Evolutionary conservation across 495 filamentous ascomycete genomes (phyloP).

Genomic region (Staphylotrichum tortipilum): DNA sequence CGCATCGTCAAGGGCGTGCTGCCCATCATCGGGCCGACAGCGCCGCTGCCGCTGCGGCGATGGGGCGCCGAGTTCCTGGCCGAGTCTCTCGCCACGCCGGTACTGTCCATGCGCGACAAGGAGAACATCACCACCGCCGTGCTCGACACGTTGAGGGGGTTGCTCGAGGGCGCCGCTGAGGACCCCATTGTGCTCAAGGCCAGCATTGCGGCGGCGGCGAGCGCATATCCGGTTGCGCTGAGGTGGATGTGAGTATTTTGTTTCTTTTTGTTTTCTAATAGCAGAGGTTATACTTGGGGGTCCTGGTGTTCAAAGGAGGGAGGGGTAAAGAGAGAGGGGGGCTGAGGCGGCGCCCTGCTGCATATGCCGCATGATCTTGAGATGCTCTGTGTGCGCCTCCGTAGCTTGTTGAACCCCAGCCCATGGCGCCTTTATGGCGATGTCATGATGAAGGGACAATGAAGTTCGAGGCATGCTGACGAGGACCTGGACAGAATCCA

Average conservation of each 20-base stretch:
- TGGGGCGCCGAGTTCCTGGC: slow-evolving; percentile 97
- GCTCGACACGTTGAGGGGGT: slow-evolving; percentile 62
- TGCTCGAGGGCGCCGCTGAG: slow-evolving; percentile 62
- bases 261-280: background rate
- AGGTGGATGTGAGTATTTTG: slow-evolving; percentile 75
- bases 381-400: no score
- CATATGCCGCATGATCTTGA: background rate
- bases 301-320: background rate
- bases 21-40: slow-evolving; percentile 71
- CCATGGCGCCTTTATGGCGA: no score
- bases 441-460: no score
- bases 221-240: slow-evolving; percentile 84
- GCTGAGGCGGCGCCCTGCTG: no score
- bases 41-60: slow-evolving; percentile 71
- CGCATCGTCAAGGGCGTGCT: slow-evolving; percentile 85
- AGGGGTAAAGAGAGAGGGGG: background rate
- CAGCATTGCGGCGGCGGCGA: slow-evolving; percentile 75
- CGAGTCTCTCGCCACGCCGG: slow-evolving; percentile 86
- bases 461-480: slow-evolving; percentile 7
- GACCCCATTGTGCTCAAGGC: slow-evolving; percentile 72
- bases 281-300: background rate
- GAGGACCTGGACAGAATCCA: slow-evolving; percentile 53
- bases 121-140: slow-evolving; percentile 62
- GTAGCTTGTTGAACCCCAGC: no score
- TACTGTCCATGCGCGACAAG: slow-evolving; percentile 63